Evolutionary conservation across 1,139 yeast genomes (phyloP).

Genomic region (Candida tetrigidarum): DNA sequence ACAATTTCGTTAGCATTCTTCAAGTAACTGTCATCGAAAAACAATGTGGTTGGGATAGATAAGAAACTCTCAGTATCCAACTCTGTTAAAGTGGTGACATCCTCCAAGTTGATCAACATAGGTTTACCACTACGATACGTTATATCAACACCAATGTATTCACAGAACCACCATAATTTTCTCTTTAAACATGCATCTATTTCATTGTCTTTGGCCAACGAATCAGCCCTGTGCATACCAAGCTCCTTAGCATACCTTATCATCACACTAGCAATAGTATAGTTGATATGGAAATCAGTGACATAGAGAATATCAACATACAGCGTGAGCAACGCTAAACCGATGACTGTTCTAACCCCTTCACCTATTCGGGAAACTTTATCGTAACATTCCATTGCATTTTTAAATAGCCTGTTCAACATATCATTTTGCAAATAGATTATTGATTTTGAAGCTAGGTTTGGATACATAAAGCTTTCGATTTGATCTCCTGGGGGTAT

Average conservation of each 20-base stretch:
- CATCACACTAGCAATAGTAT: constrained; percentile 23
- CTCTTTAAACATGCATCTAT: constrained; percentile 19
- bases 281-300: constrained; percentile 28
- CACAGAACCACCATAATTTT: constrained; percentile 28
- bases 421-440: constrained; percentile 7
- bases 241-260: constrained; percentile 26
- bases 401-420: constrained; percentile 19
- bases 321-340: constrained; percentile 24
- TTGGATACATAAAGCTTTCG: constrained; percentile 12
- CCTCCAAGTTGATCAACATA: constrained; percentile 17
- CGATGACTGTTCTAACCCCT: constrained; percentile 28
- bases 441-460: constrained; percentile 9
- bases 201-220: constrained; percentile 13
- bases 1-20: constrained; percentile 12
- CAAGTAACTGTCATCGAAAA: constrained; percentile 12
- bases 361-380: constrained; percentile 22
- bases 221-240: constrained; percentile 25
- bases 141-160: constrained; percentile 24
- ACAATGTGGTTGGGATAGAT: constrained; percentile 17
- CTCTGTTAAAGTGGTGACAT: constrained; percentile 26
- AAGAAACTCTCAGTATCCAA: constrained; percentile 16
- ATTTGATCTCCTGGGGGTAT: constrained; percentile 8
- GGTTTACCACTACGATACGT: constrained; percentile 29
- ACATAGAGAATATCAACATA: constrained; percentile 28
- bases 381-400: constrained; percentile 26